Conservation (phyloP, 2,329 filamentous ascomycete genomes). For the Clarireedia hainanense region DNA sequence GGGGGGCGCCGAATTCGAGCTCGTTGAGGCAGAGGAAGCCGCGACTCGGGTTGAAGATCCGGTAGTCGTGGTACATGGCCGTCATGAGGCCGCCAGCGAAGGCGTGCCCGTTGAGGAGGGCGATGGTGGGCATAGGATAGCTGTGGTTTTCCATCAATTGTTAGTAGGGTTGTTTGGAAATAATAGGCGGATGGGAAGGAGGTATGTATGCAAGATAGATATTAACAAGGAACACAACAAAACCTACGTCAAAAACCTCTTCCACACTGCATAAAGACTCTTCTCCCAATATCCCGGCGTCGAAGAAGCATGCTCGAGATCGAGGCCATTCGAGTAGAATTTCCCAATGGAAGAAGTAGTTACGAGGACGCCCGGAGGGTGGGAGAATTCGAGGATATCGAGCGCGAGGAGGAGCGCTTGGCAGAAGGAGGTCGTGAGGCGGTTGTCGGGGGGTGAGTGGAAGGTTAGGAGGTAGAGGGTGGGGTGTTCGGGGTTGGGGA, state of each 20-base stretch:
- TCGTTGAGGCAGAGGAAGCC: constrained; percentile 80
- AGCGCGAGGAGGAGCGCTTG: constrained; percentile 60
- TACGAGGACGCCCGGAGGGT: constrained; percentile 64
- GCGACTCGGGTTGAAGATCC: constrained; percentile 60
- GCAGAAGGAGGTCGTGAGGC: constrained; percentile 62
- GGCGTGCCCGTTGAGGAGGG: constrained; percentile 71
- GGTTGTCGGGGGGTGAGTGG: constrained; percentile 65
- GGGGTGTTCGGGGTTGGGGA: constrained; percentile 38
- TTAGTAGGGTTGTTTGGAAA: neutral
- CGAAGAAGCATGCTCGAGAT: constrained; percentile 57
- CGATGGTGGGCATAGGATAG: constrained; percentile 75
- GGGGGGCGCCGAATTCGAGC: constrained; percentile 69
- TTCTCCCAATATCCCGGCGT: constrained; percentile 54
- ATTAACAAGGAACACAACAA: neutral
- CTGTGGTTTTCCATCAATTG: constrained; percentile 22
- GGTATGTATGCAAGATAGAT: too few species aligned
- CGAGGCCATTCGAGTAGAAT: constrained; percentile 80
- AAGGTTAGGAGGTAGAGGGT: constrained; percentile 66
- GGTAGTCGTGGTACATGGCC: constrained; percentile 76
- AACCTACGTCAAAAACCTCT: constrained; percentile 50
- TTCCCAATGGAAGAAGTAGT: constrained; percentile 70
- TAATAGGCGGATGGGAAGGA: neutral
- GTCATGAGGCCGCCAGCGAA: constrained; percentile 80
- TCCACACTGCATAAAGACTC: constrained; percentile 57
- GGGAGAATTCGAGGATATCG: constrained; percentile 60